Evolutionary conservation across 805 yeast genomes (phyloP).

Genomic region (Saccharomyces kudriavzevii): DNA sequence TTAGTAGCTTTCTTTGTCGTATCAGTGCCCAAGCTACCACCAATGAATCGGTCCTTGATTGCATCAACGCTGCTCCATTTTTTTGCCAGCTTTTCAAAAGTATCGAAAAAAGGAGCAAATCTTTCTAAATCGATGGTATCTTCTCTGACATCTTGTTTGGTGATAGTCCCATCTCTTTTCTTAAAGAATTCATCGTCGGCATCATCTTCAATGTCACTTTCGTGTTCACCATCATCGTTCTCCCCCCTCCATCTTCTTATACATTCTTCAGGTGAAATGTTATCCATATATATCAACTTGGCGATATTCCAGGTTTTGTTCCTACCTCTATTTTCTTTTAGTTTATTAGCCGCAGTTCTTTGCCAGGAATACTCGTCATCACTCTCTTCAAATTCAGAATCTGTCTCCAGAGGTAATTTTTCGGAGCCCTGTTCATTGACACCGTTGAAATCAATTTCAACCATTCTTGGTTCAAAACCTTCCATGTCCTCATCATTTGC

Average conservation of each 20-base stretch:
- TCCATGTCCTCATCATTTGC: slow-evolving; percentile 35
- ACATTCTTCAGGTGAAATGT: slow-evolving; percentile 66
- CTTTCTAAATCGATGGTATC: slow-evolving; percentile 24
- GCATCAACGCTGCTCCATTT: slow-evolving; percentile 26
- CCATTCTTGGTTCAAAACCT: slow-evolving; percentile 37
- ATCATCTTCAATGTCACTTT: slow-evolving; percentile 32
- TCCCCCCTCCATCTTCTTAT: slow-evolving; percentile 62
- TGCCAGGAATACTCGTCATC: slow-evolving; percentile 34
- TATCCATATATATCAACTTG: slow-evolving; percentile 70
- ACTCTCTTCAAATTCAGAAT: slow-evolving; percentile 40
- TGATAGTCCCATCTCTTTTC: slow-evolving; percentile 35
- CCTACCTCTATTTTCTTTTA: slow-evolving; percentile 41
- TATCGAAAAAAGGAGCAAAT: slow-evolving; percentile 30
- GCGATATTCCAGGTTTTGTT: slow-evolving; percentile 69
- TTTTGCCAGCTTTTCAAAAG: slow-evolving; percentile 23
- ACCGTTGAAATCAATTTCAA: slow-evolving; percentile 42
- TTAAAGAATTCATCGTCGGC: slow-evolving; percentile 47
- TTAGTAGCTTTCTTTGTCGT: slow-evolving; percentile 22
- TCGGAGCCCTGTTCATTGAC: slow-evolving; percentile 31
- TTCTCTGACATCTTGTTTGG: slow-evolving; percentile 6
- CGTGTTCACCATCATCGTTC: slow-evolving; percentile 37
- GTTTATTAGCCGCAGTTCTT: slow-evolving; percentile 47
- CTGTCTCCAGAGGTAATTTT: slow-evolving; percentile 41
- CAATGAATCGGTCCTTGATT: slow-evolving; percentile 28
- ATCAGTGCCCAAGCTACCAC: slow-evolving; percentile 27